Evolutionary conservation across 805 yeast species (phyloP).

Genomic region (Geotrichum ghanense): DNA sequence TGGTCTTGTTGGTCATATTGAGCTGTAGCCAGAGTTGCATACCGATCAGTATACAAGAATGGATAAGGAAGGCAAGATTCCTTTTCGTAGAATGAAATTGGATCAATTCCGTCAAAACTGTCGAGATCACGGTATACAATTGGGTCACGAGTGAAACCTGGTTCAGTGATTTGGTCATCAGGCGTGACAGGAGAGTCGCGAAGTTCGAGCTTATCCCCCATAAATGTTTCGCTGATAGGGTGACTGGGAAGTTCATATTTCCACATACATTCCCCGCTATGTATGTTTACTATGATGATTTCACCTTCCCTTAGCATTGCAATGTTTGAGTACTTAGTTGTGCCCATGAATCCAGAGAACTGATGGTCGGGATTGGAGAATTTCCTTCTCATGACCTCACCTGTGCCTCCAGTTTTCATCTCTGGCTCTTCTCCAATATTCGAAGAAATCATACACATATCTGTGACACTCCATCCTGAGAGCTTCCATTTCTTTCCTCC

Average conservation of each 20-base stretch:
- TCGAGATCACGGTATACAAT: not conserved
- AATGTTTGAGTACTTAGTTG: constrained; percentile 1
- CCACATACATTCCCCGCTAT: constrained; percentile 18
- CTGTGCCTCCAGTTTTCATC: not conserved
- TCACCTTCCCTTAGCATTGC: constrained; percentile 8
- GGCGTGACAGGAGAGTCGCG: too few species aligned
- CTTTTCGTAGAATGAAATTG: constrained; percentile 17
- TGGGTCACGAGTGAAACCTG: not conserved
- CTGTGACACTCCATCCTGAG: constrained; percentile 11
- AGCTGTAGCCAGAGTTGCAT: constrained; percentile 8
- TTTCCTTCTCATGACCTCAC: not conserved
- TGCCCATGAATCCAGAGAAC: not conserved
- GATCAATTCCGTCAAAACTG: constrained; percentile 7
- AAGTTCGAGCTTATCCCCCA: not conserved
- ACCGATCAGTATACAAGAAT: constrained; percentile 17
- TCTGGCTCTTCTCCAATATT: constrained; percentile 10
- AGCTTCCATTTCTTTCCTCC: constrained; percentile 16
- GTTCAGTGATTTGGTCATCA: not conserved
- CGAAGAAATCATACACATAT: constrained; percentile 1
- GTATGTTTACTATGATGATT: constrained; percentile 9
- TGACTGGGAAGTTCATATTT: constrained; percentile 32
- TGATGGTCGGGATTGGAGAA: not conserved
- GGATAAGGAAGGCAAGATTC: constrained; percentile 20
- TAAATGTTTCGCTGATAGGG: constrained; percentile 14
- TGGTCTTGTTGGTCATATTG: not conserved